These are phyloP conservation scores for Citrus mangshanensis DNA, from an alignment of 345 rosid species.

Conservation along the genomic window DNA sequence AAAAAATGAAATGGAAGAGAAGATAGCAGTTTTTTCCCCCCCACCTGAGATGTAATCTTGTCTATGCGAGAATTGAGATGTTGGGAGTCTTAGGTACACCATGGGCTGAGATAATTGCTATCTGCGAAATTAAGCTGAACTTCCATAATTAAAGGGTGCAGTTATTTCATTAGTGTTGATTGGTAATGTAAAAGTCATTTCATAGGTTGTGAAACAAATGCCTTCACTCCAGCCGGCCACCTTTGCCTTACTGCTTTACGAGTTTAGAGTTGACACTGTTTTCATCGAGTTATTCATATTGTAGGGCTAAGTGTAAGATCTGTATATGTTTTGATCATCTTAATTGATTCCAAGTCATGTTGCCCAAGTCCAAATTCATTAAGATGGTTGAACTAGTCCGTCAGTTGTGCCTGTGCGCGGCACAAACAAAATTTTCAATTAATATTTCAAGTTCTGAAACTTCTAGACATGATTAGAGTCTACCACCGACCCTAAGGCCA, in stretches of 20 bases:
- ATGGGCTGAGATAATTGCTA: not conserved
- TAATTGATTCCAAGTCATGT: not conserved
- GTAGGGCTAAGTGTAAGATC: not conserved
- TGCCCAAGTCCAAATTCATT: too few relatives aligned
- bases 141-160: not conserved
- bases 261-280: not conserved
- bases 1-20: slow-evolving; percentile 12
- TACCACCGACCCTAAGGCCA: too few relatives aligned
- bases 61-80: not conserved
- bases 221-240: not conserved
- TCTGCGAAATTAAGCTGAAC: not conserved
- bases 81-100: not conserved
- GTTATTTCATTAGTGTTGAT: not conserved
- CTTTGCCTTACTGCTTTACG: not conserved
- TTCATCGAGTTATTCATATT: not conserved
- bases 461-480: not conserved
- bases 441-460: not conserved
- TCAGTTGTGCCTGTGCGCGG: too few relatives aligned
- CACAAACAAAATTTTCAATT: too few relatives aligned
- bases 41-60: not conserved
- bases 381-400: too few relatives aligned
- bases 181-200: not conserved
- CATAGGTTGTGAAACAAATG: not conserved
- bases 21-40: not conserved
- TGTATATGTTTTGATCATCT: not conserved